Evolutionary conservation across 164 flowering plant species (phyloP), one percentile per base, ranked within the genome.

Genomic region (Stephania japonica): DNA sequence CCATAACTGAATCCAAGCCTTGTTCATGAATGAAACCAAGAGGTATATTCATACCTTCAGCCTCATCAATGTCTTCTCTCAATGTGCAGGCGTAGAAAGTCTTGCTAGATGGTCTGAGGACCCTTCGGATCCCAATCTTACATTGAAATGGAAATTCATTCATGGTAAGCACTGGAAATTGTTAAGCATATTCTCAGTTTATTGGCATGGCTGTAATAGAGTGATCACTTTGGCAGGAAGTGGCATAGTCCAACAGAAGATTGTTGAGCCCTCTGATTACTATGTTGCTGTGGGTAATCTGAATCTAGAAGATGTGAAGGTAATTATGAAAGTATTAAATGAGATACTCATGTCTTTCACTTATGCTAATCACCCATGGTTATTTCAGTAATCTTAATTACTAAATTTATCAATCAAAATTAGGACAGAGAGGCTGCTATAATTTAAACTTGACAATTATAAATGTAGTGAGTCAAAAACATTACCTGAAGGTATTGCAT

Each of bases 91-190:
- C 47, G 80, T 71, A 75, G 92, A 89, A 78, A 88, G 82, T 78
- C 83, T 92, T 26, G 72, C 72, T 64, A 83, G 86, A 74, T 92
- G 96, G 97, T 78, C 82, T 69, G 83, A 88, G 62, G 85, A 89
- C 70, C 95, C 92, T 50, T 81, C 89, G 62, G 85, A 85, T 80
- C 94, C 92, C 56, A 88, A 86, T 80, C 70, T 80, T 69, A 88
- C 92, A 62, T 78, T 89, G 75, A 88, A 88, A 59, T 90, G 96
- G 96, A 86, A 88, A 73, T 75, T 82, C 18, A 86, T 92, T 75
- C 62, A 86, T 70, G 97, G 97, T 92, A 82, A 65, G 70, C 44
- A 53, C 73, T 27, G 16, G 68, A 67, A 23, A 53, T 32, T 41
- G 14, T 25, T 47, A 42, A 7, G 56, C 42, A 19, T 53, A 7